Evolutionary conservation across 768 basidiomycete species (phyloP), one percentile per base, ranked within the genome.

Genomic region (Coprinellus micaceus): DNA sequence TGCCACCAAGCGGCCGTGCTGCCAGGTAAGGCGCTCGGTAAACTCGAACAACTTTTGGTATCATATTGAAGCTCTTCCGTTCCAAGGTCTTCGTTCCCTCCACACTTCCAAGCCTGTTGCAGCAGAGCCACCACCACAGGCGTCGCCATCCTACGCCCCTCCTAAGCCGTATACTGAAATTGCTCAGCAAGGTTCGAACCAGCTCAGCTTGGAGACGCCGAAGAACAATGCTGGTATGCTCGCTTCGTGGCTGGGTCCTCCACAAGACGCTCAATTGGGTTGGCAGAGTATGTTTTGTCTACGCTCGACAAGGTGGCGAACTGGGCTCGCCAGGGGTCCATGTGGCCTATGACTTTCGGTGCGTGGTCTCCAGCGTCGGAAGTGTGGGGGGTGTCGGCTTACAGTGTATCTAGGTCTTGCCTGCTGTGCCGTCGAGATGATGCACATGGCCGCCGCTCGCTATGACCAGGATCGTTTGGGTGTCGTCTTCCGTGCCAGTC

Each of bases 331-430:
- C 96, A 98, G 74, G 88, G 96, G 57, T 96, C 94, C 39, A 96
- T 98, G 86, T 98, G 97, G 97, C 97, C 97, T 10, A 98, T 98
- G 95, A 98, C 95, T 49, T 95, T 91, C 71, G 93, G 89, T 77
- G 54, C 50, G 71, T 61, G 26, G 45, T 21, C 15, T 44, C 54
- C 11, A 53, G 51, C 40, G 58, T 29, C 12, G 50, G 54, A 28
- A 19, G 30, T 30, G 22, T 25, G 22, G 17, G 30, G 24, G 2
- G 36, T 29, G 28, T 25, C 46, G 19, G 22, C 44, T 61, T 22
- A 58, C 17, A 29, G 54, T 56, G 29, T 59, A 40, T 17, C 10
- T 41, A 90, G 94, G 96, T 75, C 83, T 99, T 51, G 97, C 97
- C 4, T 99, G 97, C 72, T 99, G 97, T 71, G 97, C 97, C 22